Evolutionary conservation across 2,329 filamentous ascomycete species (phyloP).

Genomic region (Diaporthe caulivora): DNA sequence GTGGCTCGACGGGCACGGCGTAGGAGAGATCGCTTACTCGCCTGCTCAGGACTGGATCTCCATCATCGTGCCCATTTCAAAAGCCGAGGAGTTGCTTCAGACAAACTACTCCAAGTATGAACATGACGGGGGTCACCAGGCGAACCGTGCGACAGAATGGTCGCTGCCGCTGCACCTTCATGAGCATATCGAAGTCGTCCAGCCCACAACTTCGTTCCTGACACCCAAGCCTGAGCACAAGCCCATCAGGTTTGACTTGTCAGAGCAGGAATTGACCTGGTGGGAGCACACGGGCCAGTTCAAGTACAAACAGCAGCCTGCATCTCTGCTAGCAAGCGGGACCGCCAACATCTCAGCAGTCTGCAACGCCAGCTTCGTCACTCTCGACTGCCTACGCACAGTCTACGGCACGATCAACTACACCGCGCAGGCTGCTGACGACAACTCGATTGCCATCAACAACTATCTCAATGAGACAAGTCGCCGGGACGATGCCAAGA

Average conservation of each 20-base stretch:
- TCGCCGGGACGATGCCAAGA: slow-evolving; percentile 24
- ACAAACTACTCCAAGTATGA: slow-evolving; percentile 18
- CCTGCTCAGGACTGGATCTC: slow-evolving; percentile 23
- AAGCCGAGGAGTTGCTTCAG: slow-evolving; percentile 23
- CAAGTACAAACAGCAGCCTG: slow-evolving; percentile 40
- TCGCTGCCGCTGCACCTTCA: slow-evolving; percentile 50
- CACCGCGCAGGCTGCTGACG: slow-evolving; percentile 9
- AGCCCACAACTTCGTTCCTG: slow-evolving; percentile 59
- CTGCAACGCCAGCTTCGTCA: slow-evolving; percentile 51
- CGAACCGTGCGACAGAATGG: slow-evolving; percentile 41
- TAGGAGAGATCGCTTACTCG: slow-evolving; percentile 12
- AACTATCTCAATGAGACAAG: slow-evolving; percentile 23
- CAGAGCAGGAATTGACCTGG: slow-evolving; percentile 26
- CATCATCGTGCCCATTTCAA: slow-evolving; percentile 25
- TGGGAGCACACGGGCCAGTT: slow-evolving; percentile 31
- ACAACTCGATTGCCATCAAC: slow-evolving; percentile 22
- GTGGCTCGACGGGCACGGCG: slow-evolving; percentile 18
- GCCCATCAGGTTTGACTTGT: slow-evolving; percentile 27
- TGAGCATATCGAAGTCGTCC: slow-evolving; percentile 56
- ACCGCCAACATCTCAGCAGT: slow-evolving; percentile 19
- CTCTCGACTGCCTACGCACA: slow-evolving; percentile 56
- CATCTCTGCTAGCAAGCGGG: slow-evolving; percentile 31
- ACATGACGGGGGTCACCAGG: slow-evolving; percentile 10
- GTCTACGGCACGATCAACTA: slow-evolving; percentile 36
- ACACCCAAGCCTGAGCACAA: slow-evolving; percentile 46